Conservation (phyloP, 2,329 filamentous ascomycete genomes). For the Penicillium sclerotigenum region DNA sequence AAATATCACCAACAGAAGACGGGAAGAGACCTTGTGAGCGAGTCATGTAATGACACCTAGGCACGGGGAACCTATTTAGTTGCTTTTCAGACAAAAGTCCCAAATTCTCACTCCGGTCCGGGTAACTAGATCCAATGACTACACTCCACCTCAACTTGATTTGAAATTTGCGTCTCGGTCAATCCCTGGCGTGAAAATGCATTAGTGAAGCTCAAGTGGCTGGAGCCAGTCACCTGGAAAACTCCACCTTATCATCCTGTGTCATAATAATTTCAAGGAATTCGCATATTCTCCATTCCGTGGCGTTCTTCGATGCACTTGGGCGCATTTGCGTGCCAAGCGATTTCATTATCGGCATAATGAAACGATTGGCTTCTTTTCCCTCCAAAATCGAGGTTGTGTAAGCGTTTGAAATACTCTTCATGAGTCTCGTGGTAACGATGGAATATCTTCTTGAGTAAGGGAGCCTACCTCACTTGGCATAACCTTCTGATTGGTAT, state of each 20-base stretch:
- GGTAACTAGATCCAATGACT: not conserved
- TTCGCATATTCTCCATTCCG: not conserved
- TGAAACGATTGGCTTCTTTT: not conserved
- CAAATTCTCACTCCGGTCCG: not conserved
- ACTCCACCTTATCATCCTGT: not conserved
- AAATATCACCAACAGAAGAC: not conserved
- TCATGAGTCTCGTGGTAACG: not conserved
- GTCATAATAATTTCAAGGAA: not conserved
- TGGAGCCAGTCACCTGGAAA: not conserved
- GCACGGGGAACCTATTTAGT: not conserved
- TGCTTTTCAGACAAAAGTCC: not conserved
- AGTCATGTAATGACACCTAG: not conserved
- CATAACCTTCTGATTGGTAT: not conserved
- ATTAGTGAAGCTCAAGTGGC: not conserved
- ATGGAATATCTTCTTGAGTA: not conserved
- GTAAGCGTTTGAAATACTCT: not conserved
- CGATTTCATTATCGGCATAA: not conserved
- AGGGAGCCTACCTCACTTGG: not conserved
- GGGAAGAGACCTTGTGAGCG: not conserved
- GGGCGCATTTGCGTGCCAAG: not conserved
- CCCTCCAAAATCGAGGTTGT: not conserved
- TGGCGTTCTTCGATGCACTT: not conserved
- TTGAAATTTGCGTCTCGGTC: not conserved
- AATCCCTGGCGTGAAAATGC: not conserved
- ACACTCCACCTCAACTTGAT: not conserved